Base-by-base conservation (phyloP, 805 yeast species). In the Saturnispora sekii region DNA sequence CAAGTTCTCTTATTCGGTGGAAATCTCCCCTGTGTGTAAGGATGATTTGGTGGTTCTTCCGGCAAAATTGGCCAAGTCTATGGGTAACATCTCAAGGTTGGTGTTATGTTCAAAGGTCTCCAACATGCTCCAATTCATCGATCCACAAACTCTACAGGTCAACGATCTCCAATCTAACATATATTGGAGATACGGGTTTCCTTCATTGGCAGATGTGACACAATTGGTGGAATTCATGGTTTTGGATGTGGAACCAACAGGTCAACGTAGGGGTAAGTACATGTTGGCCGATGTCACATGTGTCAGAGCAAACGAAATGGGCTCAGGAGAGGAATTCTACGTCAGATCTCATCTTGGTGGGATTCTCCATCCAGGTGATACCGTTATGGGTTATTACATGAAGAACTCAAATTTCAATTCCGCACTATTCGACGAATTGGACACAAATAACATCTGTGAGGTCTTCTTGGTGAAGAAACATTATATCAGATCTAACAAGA, bases 1-100 rank as follows among this genome's bases (percentile, higher is more conserved):
- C 68, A 93, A 93, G 68, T 93, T 90, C 62, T 74, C 97, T 6
- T 90, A 73, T 60, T 86, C 97, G 16, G 84, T 90, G 37, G 99
- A 93, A 66, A 80, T 93, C 54, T 95, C 85, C 2, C 98, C 98
- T 15, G 79, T 94, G 36, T 93, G 98, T 75, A 84, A 93, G 64
- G 99, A 93, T 60, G 98, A 94, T 62, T 71, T 93, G 54, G 95
- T 93, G 21, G 86, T 90, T 31, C 69, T 93, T 53, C 98, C 98
- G 29, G 81, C 82, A 61, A 83, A 81, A 59, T 64, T 90, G 53
- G 97, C 97, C 6, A 76, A 78, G 51, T 74, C 84, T 12, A 61
- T 86, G 67, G 96, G 97, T 46, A 81, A 81, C 60, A 84, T 87
- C 47, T 71, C 89, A 31, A 79, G 85, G 60, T 68, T 90, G 51